Percentiles rank a stretch among this genome's conserved stretches.
These are phyloP conservation scores for Cordyceps cicadae DNA, from an alignment of 2,329 filamentous ascomycete species.

Conservation along the genomic window DNA sequence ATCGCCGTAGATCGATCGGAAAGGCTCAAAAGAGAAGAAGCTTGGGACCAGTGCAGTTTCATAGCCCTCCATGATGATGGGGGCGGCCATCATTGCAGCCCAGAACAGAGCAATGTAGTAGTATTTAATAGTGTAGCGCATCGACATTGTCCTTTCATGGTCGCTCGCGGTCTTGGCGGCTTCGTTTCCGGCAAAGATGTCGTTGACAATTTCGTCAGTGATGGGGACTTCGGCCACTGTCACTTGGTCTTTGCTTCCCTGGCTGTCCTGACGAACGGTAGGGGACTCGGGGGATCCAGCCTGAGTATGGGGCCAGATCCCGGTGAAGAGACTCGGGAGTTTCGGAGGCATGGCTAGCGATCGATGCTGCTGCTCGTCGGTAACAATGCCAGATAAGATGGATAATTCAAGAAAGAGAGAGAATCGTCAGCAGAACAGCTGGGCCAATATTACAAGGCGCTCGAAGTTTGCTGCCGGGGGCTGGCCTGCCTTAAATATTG, in stretches of 20 bases:
- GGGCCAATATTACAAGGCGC: no score
- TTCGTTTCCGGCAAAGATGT: conserved; percentile 13
- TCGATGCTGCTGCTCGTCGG: neutral
- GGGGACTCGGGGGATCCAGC: neutral
- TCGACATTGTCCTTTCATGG: conserved; percentile 14
- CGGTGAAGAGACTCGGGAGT: neutral
- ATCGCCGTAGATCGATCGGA: conserved; percentile 10
- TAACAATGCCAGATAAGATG: neutral
- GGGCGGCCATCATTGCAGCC: conserved; percentile 17
- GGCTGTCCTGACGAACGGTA: neutral
- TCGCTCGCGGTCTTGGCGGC: conserved; percentile 11
- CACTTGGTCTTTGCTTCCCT: neutral
- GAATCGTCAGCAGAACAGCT: neutral
- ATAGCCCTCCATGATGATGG: conserved; percentile 30
- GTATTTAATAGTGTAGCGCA: conserved; percentile 13
- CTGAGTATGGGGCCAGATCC: neutral
- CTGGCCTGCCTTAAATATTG: neutral
- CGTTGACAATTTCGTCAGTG: conserved; percentile 1
- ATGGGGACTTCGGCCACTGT: neutral
- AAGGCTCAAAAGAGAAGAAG: conserved; percentile 14
- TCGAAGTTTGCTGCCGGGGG: neutral
- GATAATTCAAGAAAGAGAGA: neutral
- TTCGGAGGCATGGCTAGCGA: neutral
- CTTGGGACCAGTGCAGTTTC: conserved; percentile 19
- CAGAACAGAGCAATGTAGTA: conserved; percentile 14